These are phyloP conservation scores for Cladosporium sp. DNA, from an alignment of 2,329 filamentous ascomycete species.

Conservation along the genomic window DNA sequence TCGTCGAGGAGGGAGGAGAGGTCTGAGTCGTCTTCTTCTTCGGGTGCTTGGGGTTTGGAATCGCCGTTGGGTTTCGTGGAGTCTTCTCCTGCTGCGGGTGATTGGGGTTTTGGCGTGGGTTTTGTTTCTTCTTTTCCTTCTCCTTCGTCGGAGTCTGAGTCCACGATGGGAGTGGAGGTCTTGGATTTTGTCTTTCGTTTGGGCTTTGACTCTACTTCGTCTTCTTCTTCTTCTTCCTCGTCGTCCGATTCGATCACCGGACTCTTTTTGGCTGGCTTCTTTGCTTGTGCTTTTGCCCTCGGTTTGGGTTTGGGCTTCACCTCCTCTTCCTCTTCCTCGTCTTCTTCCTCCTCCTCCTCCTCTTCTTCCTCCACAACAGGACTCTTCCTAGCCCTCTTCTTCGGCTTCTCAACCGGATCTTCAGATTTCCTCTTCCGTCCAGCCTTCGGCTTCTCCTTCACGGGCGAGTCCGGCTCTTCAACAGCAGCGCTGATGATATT, in stretches of 20 bases:
- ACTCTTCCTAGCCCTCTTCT: constrained; percentile 20
- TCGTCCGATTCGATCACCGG: constrained; percentile 11
- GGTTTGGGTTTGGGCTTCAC: constrained; percentile 1
- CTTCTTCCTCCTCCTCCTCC: constrained; percentile 3
- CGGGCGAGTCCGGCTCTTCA: constrained; percentile 24
- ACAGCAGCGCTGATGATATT: constrained; percentile 50
- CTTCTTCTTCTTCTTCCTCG: constrained; percentile 14
- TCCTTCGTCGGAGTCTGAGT: constrained; percentile 14
- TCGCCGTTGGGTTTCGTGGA: constrained; percentile 12
- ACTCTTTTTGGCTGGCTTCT: constrained; percentile 9
- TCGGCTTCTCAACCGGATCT: constrained; percentile 21
- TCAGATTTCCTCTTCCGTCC: constrained; percentile 29
- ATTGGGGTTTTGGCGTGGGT: too few species aligned
- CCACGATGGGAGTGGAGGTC: background rate
- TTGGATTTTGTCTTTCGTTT: background rate
- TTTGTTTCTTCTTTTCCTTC: constrained; percentile 10
- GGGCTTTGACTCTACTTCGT: background rate
- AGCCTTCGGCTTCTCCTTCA: constrained; percentile 21
- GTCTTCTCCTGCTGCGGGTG: constrained; percentile 10
- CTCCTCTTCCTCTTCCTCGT: constrained; percentile 5
- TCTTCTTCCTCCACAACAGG: constrained; percentile 9
- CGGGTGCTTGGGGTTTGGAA: constrained; percentile 6
- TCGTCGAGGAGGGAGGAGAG: constrained; percentile 77
- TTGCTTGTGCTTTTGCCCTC: constrained; percentile 15
- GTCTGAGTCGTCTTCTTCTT: constrained; percentile 47